phyloP scores from a whole-genome alignment of 768 basidiomycete genomes.

The Floccularia luteovirens region DNA sequence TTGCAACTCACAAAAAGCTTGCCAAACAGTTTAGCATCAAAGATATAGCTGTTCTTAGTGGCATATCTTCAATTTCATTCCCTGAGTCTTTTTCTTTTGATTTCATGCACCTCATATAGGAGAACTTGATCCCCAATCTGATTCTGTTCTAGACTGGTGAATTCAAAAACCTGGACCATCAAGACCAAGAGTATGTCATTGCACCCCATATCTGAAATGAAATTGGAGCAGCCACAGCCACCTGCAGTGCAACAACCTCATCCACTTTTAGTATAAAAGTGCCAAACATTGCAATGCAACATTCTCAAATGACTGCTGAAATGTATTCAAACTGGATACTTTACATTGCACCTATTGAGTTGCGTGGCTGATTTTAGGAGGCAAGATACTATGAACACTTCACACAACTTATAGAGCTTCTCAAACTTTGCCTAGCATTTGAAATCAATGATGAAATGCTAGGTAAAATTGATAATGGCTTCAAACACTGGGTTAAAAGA shows the following conservation, averaged over 20 bases:
- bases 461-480: not conserved
- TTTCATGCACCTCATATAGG: constrained; percentile 42
- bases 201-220: constrained; percentile 27
- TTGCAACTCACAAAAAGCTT: constrained; percentile 11
- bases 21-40: constrained; percentile 24
- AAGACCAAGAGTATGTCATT: constrained; percentile 20
- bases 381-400: not conserved
- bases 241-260: constrained; percentile 27
- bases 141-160: constrained; percentile 30
- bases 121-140: constrained; percentile 34
- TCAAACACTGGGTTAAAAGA: not conserved
- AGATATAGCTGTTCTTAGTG: constrained; percentile 19
- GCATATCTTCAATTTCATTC: constrained; percentile 23
- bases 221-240: constrained; percentile 22
- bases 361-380: not conserved
- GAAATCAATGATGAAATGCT: not conserved
- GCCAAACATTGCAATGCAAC: constrained; percentile 15
- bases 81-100: constrained; percentile 35
- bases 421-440: not conserved
- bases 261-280: constrained; percentile 23
- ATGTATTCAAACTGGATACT: constrained; percentile 2
- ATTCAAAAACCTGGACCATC: constrained; percentile 30
- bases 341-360: constrained; percentile 1
- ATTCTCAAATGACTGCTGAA: constrained; percentile 1
- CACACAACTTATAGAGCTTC: no score